phyloP scores from a whole-genome alignment of 108 stramenopile genomes.

The Aurantiochytrium sp. region DNA sequence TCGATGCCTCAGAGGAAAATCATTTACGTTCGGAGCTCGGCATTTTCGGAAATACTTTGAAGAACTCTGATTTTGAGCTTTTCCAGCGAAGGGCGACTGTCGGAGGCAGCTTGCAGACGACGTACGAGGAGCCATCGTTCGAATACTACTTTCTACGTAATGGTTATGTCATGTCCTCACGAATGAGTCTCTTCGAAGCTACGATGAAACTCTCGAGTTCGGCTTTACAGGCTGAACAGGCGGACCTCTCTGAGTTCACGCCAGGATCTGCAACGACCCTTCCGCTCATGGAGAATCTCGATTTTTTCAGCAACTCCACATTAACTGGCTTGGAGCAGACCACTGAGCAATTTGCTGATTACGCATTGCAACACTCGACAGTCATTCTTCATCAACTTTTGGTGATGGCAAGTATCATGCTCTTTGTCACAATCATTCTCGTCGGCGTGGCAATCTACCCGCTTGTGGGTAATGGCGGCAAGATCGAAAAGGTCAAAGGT shows the following conservation, averaged over 20 bases:
- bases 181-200: background rate
- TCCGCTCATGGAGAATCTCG: background rate
- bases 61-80: background rate
- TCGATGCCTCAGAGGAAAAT: background rate
- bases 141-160: background rate
- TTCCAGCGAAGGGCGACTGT: background rate
- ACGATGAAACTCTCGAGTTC: background rate
- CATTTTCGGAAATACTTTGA: background rate
- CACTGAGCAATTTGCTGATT: background rate
- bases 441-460: background rate
- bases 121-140: background rate
- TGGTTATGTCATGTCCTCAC: background rate
- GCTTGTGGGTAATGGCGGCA: background rate
- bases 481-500: constrained; percentile 3
- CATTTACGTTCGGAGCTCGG: background rate
- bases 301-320: background rate
- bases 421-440: background rate
- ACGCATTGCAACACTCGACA: background rate
- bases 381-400: background rate
- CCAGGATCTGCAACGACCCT: background rate
- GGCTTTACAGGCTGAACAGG: background rate
- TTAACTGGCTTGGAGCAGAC: background rate
- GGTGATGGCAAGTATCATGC: background rate
- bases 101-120: background rate
- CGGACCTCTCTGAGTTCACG: background rate